A percentile compares a stretch with the other conserved stretches of the same genome.
Evolutionary conservation across 2,329 filamentous ascomycete genomes (phyloP).

Genomic region (Penicillium thymicola): DNA sequence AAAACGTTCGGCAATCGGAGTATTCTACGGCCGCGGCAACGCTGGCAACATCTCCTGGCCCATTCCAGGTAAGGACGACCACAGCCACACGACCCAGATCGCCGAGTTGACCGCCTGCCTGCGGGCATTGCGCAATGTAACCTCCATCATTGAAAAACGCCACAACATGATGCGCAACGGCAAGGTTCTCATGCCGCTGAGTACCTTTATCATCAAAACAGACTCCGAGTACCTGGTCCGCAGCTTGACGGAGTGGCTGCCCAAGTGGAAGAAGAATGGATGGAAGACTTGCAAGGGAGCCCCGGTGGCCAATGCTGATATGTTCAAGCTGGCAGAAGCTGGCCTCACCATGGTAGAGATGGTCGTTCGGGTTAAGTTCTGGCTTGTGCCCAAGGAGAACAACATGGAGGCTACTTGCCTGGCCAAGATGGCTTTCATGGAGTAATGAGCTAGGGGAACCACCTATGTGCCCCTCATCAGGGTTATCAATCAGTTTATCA

Average conservation of each 20-base stretch:
- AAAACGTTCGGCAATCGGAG: conserved; percentile 7
- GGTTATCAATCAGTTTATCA: not conserved
- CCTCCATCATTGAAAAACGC: not conserved
- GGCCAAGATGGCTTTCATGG: not conserved
- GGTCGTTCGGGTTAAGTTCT: conserved; percentile 25
- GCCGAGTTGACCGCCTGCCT: conserved; percentile 20
- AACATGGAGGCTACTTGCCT: conserved; percentile 13
- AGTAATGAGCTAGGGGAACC: not conserved
- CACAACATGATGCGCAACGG: not conserved
- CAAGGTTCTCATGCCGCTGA: conserved; percentile 6
- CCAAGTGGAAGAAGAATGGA: conserved; percentile 31
- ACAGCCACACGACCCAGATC: conserved; percentile 18
- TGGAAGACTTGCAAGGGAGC: conserved; percentile 25
- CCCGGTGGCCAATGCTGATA: conserved; percentile 20
- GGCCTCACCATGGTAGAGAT: conserved; percentile 18
- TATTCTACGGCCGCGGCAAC: conserved; percentile 14
- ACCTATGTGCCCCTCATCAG: not conserved
- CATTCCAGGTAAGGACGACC: conserved; percentile 5
- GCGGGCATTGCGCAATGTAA: conserved; percentile 8
- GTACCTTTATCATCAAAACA: conserved; percentile 26
- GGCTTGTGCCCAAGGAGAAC: conserved; percentile 22
- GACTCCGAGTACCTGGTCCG: conserved; percentile 37
- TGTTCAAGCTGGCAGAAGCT: conserved; percentile 23
- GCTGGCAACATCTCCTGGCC: conserved; percentile 1
- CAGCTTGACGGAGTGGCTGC: conserved; percentile 31